A percentile compares a stretch with the other conserved stretches of the same genome.
phyloP scores from a whole-genome alignment of 768 basidiomycete genomes.

The Psilocybe tampanensis region DNA sequence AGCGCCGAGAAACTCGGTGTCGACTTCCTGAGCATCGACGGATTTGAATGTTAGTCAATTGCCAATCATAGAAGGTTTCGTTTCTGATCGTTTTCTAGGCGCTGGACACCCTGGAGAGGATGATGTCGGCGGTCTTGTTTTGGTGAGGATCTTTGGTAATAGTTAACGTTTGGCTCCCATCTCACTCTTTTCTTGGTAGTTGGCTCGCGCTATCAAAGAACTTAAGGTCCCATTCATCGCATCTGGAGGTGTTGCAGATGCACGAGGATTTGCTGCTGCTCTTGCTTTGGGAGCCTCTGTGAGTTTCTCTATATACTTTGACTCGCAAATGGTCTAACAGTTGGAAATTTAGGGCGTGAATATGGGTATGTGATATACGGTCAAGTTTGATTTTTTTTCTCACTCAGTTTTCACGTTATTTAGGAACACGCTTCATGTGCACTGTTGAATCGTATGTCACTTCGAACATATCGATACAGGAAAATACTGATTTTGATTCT shows the following conservation, averaged over 20 bases:
- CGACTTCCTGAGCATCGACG: constrained; percentile 89
- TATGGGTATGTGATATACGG: constrained; percentile 54
- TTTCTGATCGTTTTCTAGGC: constrained; percentile 43
- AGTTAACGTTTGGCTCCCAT: not conserved
- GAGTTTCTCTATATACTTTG: constrained; percentile 29
- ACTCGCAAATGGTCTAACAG: not conserved
- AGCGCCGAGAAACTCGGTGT: constrained; percentile 75
- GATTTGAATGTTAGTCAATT: constrained; percentile 76
- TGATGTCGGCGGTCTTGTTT: constrained; percentile 84
- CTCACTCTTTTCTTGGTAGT: constrained; percentile 39
- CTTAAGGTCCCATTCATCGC: constrained; percentile 86
- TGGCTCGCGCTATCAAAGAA: constrained; percentile 86
- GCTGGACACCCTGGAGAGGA: constrained; percentile 96
- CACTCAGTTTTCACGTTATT: constrained; percentile 13
- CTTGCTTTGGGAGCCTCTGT: constrained; percentile 82
- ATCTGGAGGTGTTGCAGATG: constrained; percentile 89
- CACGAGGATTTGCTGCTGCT: constrained; percentile 79
- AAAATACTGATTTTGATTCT: not conserved
- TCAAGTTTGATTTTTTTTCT: not conserved
- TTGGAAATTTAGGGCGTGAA: constrained; percentile 67
- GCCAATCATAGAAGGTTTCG: not conserved
- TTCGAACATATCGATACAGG: not conserved
- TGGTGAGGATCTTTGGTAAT: constrained; percentile 47
- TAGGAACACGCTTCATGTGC: constrained; percentile 87
- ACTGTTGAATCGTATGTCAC: constrained; percentile 72